Percentiles rank a stretch among this genome's conserved stretches.
These are phyloP conservation scores for Noccaea bulbosa DNA, from an alignment of 345 rosid species.

Conservation along the genomic window DNA sequence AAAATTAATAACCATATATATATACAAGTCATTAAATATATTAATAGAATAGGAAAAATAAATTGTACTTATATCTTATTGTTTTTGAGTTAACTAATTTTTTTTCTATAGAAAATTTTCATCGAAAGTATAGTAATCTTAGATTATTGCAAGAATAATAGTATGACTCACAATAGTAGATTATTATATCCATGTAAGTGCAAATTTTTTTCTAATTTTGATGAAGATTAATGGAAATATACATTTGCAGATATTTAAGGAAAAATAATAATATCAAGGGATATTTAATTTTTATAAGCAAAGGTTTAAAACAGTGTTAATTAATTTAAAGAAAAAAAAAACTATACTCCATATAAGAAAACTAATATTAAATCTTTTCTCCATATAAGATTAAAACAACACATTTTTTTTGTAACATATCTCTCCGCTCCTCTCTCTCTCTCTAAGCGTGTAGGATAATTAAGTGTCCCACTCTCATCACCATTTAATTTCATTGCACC, in stretches of 20 bases:
- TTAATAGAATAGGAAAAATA: neutral
- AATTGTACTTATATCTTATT: neutral
- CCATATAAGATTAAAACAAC: slow-evolving; percentile 5
- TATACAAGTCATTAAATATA: neutral
- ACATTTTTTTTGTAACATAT: slow-evolving; percentile 16
- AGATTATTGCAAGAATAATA: neutral
- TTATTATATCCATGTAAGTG: neutral
- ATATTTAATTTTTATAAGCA: neutral
- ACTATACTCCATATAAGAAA: neutral
- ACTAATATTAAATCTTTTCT: neutral
- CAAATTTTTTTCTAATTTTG: neutral
- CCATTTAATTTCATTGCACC: slow-evolving; percentile 46
- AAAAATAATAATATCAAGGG: neutral
- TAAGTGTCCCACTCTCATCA: slow-evolving; percentile 44
- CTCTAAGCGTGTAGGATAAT: slow-evolving; percentile 41
- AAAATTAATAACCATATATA: neutral
- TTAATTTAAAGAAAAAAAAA: neutral
- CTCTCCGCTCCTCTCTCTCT: slow-evolving; percentile 2
- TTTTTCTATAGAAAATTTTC: neutral
- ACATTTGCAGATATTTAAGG: neutral
- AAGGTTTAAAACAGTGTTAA: neutral
- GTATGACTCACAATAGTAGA: neutral
- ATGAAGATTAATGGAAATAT: neutral
- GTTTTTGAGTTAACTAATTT: neutral
- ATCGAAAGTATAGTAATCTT: neutral